These are phyloP conservation scores for Fusarium sp. DNA, from an alignment of 2,329 filamentous ascomycete species.

Conservation along the genomic window DNA sequence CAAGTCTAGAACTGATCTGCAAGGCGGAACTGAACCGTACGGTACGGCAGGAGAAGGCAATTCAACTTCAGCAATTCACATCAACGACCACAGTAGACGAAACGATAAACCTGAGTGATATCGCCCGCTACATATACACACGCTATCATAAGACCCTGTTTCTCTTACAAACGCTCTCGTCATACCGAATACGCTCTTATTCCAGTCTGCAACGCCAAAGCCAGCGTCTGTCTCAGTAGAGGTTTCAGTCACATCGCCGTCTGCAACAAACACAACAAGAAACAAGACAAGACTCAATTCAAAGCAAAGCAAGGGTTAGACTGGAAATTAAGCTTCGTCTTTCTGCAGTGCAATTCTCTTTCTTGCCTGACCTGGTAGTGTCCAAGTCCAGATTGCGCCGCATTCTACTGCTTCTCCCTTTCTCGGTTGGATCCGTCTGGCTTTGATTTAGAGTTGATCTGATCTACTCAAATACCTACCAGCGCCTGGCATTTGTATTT, in stretches of 20 bases:
- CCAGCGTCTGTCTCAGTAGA: slow-evolving; percentile 31
- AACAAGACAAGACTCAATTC: slow-evolving; percentile 5
- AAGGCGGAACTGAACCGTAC: slow-evolving; percentile 16
- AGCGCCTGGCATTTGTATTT: slow-evolving; percentile 2
- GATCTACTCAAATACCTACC: slow-evolving; percentile 19
- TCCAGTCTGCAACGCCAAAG: slow-evolving; percentile 7
- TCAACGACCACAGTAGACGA: slow-evolving; percentile 24
- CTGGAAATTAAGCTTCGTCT: slow-evolving; percentile 31
- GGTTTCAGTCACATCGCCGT: slow-evolving; percentile 36
- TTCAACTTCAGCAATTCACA: slow-evolving; percentile 17
- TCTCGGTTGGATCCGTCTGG: slow-evolving; percentile 14
- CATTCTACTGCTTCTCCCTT: slow-evolving; percentile 33
- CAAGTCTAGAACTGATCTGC: slow-evolving; percentile 33
- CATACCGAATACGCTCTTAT: slow-evolving; percentile 12
- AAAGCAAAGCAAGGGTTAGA: slow-evolving; percentile 16
- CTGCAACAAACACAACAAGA: slow-evolving; percentile 29
- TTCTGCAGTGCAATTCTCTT: slow-evolving; percentile 8
- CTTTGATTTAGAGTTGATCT: slow-evolving; percentile 22
- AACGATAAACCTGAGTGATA: slow-evolving; percentile 24
- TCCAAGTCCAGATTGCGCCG: slow-evolving; percentile 26
- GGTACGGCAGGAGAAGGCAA: slow-evolving; percentile 12
- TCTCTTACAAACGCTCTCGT: slow-evolving; percentile 6
- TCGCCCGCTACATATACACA: background rate
- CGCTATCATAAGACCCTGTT: slow-evolving; percentile 9
- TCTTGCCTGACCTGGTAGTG: background rate